Evolutionary conservation across 176 grass and related monocot genomes (phyloP).

Genomic region (Urochloa ruziziensis): DNA sequence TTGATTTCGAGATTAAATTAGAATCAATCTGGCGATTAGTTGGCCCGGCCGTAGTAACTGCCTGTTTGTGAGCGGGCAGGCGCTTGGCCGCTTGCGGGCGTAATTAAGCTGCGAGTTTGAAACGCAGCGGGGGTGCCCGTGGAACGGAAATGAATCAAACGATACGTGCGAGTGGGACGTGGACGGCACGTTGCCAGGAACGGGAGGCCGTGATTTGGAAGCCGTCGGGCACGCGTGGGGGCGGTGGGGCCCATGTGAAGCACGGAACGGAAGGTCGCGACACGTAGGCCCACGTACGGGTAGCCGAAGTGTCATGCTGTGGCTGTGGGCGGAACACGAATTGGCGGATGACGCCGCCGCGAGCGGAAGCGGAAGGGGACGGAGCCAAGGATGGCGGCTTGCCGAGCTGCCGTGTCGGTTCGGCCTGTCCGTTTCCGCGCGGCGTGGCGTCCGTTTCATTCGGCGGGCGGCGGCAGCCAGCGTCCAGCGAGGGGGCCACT

Average conservation of each 20-base stretch:
- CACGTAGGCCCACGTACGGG: background rate
- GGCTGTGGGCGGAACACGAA: background rate
- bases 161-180: background rate
- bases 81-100: background rate
- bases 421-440: background rate
- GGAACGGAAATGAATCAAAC: background rate
- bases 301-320: background rate
- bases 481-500: background rate
- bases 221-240: background rate
- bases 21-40: background rate
- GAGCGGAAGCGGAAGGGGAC: too few species aligned
- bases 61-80: background rate
- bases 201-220: background rate
- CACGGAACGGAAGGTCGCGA: background rate
- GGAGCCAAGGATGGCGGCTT: too few species aligned
- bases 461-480: background rate
- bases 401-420: background rate
- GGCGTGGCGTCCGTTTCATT: background rate
- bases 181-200: background rate
- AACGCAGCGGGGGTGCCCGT: background rate
- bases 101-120: background rate
- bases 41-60: background rate
- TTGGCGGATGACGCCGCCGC: too few species aligned
- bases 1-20: constrained; percentile 1
- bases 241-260: background rate